phyloP scores from a whole-genome alignment of 1,139 yeast species.

The Geotrichum aggregatum region DNA sequence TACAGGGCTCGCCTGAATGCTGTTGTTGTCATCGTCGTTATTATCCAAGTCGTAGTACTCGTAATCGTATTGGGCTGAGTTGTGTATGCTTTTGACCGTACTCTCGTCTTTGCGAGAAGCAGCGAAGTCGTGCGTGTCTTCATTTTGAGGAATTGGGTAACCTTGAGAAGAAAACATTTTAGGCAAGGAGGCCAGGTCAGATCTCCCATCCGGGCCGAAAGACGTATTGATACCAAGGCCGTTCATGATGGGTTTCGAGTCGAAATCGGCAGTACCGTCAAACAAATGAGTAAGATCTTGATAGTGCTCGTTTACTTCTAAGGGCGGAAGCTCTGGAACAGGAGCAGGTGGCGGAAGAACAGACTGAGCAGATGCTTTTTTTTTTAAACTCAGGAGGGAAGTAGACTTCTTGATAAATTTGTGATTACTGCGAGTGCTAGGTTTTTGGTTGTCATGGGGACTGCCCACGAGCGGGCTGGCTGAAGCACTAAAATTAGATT shows the following conservation, averaged over 20 bases:
- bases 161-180: slow-evolving; percentile 6
- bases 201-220: slow-evolving; percentile 8
- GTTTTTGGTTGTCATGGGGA: slow-evolving; percentile 7
- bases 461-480: not conserved
- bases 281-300: slow-evolving; percentile 12
- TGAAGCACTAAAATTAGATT: slow-evolving; percentile 1
- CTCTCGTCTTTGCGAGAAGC: not conserved
- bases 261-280: not conserved
- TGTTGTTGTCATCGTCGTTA: slow-evolving; percentile 15
- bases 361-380: slow-evolving; percentile 7
- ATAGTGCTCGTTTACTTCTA: slow-evolving; percentile 6
- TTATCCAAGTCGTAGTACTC: slow-evolving; percentile 15
- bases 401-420: slow-evolving; percentile 2
- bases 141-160: not conserved
- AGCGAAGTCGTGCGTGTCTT: not conserved
- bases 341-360: not conserved
- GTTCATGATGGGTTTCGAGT: slow-evolving; percentile 10
- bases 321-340: slow-evolving; percentile 17
- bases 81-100: slow-evolving; percentile 3
- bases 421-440: not conserved
- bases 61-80: not conserved
- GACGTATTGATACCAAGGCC: slow-evolving; percentile 18
- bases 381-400: slow-evolving; percentile 13
- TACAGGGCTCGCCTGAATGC: slow-evolving; percentile 18
- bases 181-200: slow-evolving; percentile 3